phyloP scores from a whole-genome alignment of 202 grass and related monocot genomes.

The Digitaria exilis region DNA sequence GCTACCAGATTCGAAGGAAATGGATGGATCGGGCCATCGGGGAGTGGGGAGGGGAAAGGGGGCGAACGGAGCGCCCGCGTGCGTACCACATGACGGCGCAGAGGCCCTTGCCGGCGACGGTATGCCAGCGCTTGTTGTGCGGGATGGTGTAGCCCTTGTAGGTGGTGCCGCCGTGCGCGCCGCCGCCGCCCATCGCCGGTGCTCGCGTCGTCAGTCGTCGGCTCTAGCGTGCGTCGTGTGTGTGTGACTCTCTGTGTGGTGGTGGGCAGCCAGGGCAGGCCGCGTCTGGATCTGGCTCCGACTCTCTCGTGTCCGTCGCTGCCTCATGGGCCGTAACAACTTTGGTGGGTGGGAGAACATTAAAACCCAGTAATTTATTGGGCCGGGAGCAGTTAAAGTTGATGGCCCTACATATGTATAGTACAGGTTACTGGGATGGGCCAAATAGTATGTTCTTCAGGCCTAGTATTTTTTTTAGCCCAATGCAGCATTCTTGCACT shows the following conservation, averaged over 20 bases:
- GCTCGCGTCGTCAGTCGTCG: background rate
- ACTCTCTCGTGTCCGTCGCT: background rate
- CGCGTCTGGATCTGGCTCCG: background rate
- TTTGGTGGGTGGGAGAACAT: background rate
- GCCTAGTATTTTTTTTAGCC: too few species aligned
- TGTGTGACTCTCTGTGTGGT: background rate
- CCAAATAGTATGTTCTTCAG: too few species aligned
- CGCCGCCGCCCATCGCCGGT: constrained; percentile 52
- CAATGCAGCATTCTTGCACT: too few species aligned
- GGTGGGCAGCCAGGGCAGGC: background rate
- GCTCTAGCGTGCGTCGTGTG: too few species aligned
- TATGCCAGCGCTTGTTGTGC: constrained; percentile 91
- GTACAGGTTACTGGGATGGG: too few species aligned
- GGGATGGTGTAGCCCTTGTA: constrained; percentile 89
- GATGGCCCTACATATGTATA: too few species aligned
- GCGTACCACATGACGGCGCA: constrained; percentile 95
- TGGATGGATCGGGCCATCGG: background rate
- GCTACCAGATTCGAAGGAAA: background rate
- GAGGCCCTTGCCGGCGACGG: constrained; percentile 83
- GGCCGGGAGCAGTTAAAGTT: too few species aligned
- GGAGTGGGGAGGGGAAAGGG: background rate
- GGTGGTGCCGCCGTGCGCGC: constrained; percentile 60
- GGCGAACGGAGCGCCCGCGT: background rate
- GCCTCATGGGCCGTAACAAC: background rate
- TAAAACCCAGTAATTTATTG: background rate